Base-by-base conservation (phyloP, 1,284 basidiomycete species). In the Flammula alnicola region DNA sequence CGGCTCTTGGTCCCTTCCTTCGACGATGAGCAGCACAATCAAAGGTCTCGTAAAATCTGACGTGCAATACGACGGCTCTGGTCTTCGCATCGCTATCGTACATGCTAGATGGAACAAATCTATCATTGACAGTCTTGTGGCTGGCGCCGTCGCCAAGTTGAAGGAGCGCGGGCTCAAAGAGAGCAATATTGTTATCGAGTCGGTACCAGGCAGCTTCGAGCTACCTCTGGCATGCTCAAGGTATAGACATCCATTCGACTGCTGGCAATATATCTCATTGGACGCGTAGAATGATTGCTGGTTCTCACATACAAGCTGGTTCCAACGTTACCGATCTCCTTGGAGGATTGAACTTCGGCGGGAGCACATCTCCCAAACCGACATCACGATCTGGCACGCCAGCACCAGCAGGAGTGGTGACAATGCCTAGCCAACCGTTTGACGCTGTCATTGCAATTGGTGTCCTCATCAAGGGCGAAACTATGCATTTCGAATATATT, bases 401-500 rank as follows among this genome's bases (percentile, higher is more conserved):
- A 14, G 76, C 74, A 5, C 75, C 74, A 2, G 66, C 60, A n/a
- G 64, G 64, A 6, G 59, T 60, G 27, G 63, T 53, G 14, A 57
- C 68, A 29, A 71, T 77, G 61, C 77, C 83, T 8, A 81, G 77
- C 41, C 78, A 81, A 49, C 86, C 93, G 0, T 95, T 98, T 60
- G 91, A 96, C 71, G 97, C 95, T 9, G 86, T 98, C 57, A 96
- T 99, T 65, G 93, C 95, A 31, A 94, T 99, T 63, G 96, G 96
- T 8, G 93, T 95, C 37, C 86, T 99, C 66, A 98, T 99, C 81
- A 99, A 99, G 72, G 96, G 95, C 49, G 80, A 84, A 3, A 97
- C 95, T 11, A 96, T 96, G 93, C 95, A 98, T 74, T 98, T 97
- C 68, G 95, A 98, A 71, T 99, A 99, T 78, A 99, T 99, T 69